Conservation (phyloP, 352 stramenopile species). For the Albugo candida region DNA sequence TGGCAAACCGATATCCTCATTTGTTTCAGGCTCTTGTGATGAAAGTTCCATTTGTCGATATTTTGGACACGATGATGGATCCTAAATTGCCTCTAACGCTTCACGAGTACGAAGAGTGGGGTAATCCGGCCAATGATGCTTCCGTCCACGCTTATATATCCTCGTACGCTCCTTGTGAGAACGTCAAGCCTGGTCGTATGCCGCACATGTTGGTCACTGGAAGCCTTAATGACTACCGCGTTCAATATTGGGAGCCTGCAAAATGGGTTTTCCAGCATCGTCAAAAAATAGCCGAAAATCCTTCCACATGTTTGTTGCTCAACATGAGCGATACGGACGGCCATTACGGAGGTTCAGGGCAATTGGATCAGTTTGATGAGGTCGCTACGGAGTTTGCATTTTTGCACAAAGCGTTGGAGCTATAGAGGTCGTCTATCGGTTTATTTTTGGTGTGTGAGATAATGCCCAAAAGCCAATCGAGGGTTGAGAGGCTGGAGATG, state of each 20-base stretch:
- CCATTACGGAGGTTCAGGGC: slow-evolving; percentile 59
- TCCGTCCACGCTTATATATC: slow-evolving; percentile 41
- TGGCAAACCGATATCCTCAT: slow-evolving; percentile 62
- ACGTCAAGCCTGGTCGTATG: slow-evolving; percentile 28
- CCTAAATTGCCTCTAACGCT: slow-evolving; percentile 67
- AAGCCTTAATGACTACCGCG: slow-evolving; percentile 60
- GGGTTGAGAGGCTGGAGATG: slow-evolving; percentile 19
- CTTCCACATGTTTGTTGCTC: slow-evolving; percentile 14
- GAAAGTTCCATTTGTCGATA: slow-evolving; percentile 82
- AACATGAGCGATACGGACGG: slow-evolving; percentile 68
- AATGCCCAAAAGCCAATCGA: background rate
- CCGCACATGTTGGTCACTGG: slow-evolving; percentile 72
- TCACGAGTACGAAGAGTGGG: slow-evolving; percentile 87
- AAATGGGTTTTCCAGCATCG: slow-evolving; percentile 69
- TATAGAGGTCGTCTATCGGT: slow-evolving; percentile 17
- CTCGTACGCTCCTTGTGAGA: slow-evolving; percentile 67
- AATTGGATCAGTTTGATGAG: slow-evolving; percentile 57
- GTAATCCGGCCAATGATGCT: slow-evolving; percentile 26
- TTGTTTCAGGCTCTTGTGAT: slow-evolving; percentile 64
- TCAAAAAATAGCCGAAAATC: slow-evolving; percentile 1
- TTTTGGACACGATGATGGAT: slow-evolving; percentile 76
- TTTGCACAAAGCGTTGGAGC: slow-evolving; percentile 39
- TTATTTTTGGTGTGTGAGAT: background rate
- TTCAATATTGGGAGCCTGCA: slow-evolving; percentile 76
- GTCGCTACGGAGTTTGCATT: slow-evolving; percentile 73